Conservation (phyloP, 306 rosid genomes). For the Nissolia schottii region DNA sequence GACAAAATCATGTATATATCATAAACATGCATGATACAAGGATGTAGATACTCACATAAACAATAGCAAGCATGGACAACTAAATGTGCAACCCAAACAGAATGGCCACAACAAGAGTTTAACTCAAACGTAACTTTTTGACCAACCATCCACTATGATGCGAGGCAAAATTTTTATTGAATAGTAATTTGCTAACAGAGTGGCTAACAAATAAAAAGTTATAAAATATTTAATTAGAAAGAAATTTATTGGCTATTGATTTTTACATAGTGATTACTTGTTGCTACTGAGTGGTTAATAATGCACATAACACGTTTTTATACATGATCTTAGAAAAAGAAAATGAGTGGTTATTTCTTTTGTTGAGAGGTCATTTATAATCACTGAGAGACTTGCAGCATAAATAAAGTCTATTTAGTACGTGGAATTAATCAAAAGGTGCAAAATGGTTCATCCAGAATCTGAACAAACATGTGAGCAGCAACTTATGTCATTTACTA, state of each 20-base stretch:
- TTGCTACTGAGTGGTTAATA: not conserved
- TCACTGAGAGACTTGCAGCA: not conserved
- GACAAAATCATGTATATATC: not conserved
- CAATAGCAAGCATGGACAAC: not conserved
- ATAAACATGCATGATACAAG: not conserved
- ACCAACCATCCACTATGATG: not conserved
- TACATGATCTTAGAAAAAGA: not conserved
- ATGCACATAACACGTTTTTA: not conserved
- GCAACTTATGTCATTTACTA: not conserved
- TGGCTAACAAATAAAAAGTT: not conserved
- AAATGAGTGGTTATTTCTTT: not conserved
- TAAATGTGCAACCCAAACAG: not conserved
- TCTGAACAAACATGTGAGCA: not conserved
- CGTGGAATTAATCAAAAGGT: not conserved
- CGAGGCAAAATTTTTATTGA: not conserved
- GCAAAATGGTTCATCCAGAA: not conserved
- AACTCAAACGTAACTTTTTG: not conserved
- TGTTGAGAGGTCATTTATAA: not conserved
- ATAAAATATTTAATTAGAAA: not conserved
- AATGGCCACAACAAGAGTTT: not conserved
- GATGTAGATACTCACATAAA: constrained; percentile 9
- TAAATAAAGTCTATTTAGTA: too few relatives aligned
- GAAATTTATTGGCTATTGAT: not conserved
- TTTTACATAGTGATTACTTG: not conserved
- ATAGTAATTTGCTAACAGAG: not conserved